phyloP scores from a whole-genome alignment of 2,329 filamentous ascomycete species.

The Botrytis paeoniae region DNA sequence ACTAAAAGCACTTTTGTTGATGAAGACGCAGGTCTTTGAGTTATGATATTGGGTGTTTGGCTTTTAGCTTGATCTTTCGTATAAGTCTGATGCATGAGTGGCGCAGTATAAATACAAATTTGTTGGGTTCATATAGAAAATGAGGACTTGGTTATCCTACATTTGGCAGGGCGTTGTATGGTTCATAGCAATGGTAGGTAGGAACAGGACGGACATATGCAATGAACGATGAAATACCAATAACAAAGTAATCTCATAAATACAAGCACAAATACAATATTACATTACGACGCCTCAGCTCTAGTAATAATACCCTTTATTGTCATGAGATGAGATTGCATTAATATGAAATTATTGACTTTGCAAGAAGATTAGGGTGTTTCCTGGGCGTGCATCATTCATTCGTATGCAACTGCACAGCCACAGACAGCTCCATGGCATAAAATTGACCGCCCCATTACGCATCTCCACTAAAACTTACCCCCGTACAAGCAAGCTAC shows the following conservation, averaged over 20 bases:
- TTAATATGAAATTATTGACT: background rate
- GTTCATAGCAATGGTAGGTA: background rate
- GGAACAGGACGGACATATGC: background rate
- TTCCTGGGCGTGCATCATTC: background rate
- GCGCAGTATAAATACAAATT: background rate
- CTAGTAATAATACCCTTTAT: background rate
- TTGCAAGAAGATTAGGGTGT: background rate
- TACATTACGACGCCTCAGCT: background rate
- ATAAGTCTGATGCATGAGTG: background rate
- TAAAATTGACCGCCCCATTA: constrained; percentile 25
- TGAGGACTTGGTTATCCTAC: constrained; percentile 5
- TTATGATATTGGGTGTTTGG: background rate
- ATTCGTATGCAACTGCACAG: constrained; percentile 7
- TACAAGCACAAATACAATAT: constrained; percentile 1
- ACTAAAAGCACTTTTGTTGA: constrained; percentile 37
- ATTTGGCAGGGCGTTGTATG: constrained; percentile 6
- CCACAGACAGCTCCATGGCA: background rate
- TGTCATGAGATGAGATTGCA: background rate
- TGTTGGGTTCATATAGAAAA: background rate
- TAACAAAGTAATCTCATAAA: background rate
- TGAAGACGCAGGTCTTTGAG: constrained; percentile 32
- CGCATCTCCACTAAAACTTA: constrained; percentile 25
- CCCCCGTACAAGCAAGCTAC: constrained; percentile 6
- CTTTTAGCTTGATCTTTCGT: background rate
- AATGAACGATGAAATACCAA: background rate